Evolutionary conservation across 1,284 basidiomycete genomes (phyloP), one percentile per base, ranked within the genome.

Genomic region (Ceratobasidium sp.): DNA sequence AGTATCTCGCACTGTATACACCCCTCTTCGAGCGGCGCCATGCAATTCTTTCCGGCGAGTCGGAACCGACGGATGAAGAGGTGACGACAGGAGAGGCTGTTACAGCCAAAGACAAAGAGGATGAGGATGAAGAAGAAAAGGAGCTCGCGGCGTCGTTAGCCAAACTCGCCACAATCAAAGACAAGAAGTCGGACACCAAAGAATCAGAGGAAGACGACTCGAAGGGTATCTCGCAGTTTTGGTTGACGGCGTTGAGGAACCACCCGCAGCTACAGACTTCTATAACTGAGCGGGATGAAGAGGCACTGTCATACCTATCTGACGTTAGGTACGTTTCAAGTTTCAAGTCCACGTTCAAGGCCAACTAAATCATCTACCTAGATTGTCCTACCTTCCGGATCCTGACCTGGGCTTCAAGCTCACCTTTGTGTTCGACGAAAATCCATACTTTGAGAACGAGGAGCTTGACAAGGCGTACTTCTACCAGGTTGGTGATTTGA

Each of bases 221-320:
- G 2, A 71, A 71, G 77, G 92, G 92, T 78, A 95, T 99, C 80
- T 94, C 96, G 76, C 92, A 98, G 81, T 98, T 98, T 87, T 99
- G 97, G 97, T 90, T 98, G 79, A 98, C 97, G 0, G 95, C 95
- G 0, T 88, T 98, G 77, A 91, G 94, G 80, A 98, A 98, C 84
- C 95, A 98, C 83, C 83, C 92, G 75, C 94, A 90, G 66, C 87
- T 98, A 71, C 88, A 89, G 62, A 94, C 96, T 74, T 86, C 96
- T 80, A 96, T 98, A 85, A 98, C 94, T 46, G 96, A 98, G 81
- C 90, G 92, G 73, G 97, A 98, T 82, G 94, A 92, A 77, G 91
- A 49, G 41, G 87, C 86, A 7, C 83, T 89, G 79, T 89, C 90
- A 83, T 82, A 85, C 77, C 87, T 96, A 76, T 84, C 84, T 79